These are phyloP conservation scores for Gaeumannomyces tritici DNA, from an alignment of 2,329 filamentous ascomycete genomes.

Conservation along the genomic window DNA sequence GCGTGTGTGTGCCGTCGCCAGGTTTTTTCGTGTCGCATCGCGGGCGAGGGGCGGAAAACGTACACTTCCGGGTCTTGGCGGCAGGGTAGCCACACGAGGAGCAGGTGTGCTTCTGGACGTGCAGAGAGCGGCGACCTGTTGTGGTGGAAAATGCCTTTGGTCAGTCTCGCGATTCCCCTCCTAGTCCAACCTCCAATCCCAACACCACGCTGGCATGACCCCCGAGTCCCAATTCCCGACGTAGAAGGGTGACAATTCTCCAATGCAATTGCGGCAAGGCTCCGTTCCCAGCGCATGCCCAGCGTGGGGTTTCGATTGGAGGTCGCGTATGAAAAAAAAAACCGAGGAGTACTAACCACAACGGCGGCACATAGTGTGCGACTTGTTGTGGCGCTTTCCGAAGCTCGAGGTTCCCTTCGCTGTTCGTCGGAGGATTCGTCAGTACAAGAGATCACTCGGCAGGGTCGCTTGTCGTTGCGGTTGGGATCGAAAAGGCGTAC, in stretches of 20 bases:
- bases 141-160: slow-evolving; percentile 8
- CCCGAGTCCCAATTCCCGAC: neutral
- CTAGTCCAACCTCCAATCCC: neutral
- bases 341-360: slow-evolving; percentile 64
- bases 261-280: neutral
- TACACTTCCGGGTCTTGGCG: slow-evolving; percentile 98
- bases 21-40: neutral
- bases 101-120: slow-evolving; percentile 99
- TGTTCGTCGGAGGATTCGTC: slow-evolving; percentile 15
- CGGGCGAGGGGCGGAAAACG: slow-evolving; percentile 30
- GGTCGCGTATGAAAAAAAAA: neutral
- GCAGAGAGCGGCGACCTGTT: slow-evolving; percentile 86
- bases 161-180: slow-evolving; percentile 11
- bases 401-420: slow-evolving; percentile 47
- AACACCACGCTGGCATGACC: slow-evolving; percentile 1
- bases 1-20: neutral
- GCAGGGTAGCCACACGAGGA: slow-evolving; percentile 90
- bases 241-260: neutral
- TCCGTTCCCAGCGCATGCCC: neutral
- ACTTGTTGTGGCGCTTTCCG: slow-evolving; percentile 78
- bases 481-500: slow-evolving; percentile 22
- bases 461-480: slow-evolving; percentile 7
- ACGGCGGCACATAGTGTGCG: slow-evolving; percentile 96
- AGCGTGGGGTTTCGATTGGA: neutral
- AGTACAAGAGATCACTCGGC: slow-evolving; percentile 20